Evolutionary conservation across 805 yeast species (phyloP).

Genomic region (Maudiozyma bulderi): DNA sequence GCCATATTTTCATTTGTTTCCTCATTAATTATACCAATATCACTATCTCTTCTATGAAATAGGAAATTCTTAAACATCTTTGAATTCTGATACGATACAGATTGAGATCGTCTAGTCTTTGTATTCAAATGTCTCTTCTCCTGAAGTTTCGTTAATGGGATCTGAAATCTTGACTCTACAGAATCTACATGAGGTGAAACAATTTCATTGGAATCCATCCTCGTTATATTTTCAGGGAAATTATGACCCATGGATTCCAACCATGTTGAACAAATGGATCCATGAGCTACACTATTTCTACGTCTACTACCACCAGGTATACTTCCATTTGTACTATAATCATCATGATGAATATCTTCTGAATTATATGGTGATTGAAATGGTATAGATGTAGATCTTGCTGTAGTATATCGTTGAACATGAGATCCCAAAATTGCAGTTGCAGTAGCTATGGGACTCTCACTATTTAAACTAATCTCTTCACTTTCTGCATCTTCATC

Average conservation of each 20-base stretch:
- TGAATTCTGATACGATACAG: neutral
- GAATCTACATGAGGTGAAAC: neutral
- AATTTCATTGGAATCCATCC: slow-evolving; percentile 1
- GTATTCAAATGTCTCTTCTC: neutral
- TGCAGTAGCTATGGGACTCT: neutral
- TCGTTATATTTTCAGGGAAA: neutral
- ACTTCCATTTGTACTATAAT: neutral
- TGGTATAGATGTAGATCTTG: neutral
- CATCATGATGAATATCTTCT: neutral
- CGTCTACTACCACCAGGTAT: neutral
- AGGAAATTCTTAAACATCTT: neutral
- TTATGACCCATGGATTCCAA: neutral
- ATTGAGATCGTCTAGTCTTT: neutral
- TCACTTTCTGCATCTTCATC: neutral
- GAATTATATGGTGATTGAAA: slow-evolving; percentile 1
- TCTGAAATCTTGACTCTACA: slow-evolving; percentile 1
- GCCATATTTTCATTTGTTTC: neutral
- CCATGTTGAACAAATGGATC: neutral
- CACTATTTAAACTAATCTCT: neutral
- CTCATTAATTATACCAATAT: neutral
- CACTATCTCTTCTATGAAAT: neutral
- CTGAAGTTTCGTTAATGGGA: neutral
- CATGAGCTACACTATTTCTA: neutral
- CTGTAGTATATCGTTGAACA: neutral
- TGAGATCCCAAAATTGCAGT: neutral